Evolutionary conservation across 441 rosid genomes (phyloP).

Genomic region (Adansonia rubrostipa): DNA sequence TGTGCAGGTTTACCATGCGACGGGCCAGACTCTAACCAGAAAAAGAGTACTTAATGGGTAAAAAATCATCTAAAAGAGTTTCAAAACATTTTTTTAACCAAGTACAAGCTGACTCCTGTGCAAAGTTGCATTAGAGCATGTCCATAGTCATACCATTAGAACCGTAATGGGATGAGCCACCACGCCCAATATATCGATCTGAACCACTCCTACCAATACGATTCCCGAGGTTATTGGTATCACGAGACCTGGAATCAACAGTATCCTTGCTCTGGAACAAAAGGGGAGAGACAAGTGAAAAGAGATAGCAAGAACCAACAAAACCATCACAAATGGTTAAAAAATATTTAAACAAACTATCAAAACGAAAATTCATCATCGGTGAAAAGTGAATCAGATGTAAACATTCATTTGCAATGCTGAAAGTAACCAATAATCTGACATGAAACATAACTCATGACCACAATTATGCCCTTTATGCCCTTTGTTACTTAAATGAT

Average conservation of each 20-base stretch:
- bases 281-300: slow-evolving; percentile 22
- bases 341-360: neutral
- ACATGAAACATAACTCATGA: neutral
- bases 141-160: slow-evolving; percentile 66
- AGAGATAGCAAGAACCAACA: slow-evolving; percentile 2
- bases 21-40: slow-evolving; percentile 63
- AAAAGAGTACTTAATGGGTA: neutral
- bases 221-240: slow-evolving; percentile 52
- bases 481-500: neutral
- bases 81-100: neutral
- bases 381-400: neutral
- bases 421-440: neutral
- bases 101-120: slow-evolving; percentile 21
- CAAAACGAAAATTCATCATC: neutral
- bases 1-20: slow-evolving; percentile 60
- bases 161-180: slow-evolving; percentile 51
- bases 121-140: slow-evolving; percentile 21
- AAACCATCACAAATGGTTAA: neutral
- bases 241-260: slow-evolving; percentile 62
- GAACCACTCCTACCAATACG: slow-evolving; percentile 73
- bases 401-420: neutral
- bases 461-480: neutral
- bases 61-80: slow-evolving; percentile 12
- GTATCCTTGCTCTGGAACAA: slow-evolving; percentile 69
- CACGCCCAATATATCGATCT: slow-evolving; percentile 67